These are phyloP conservation scores for Paecilomyces sp. DNA, from an alignment of 2,329 filamentous ascomycete species.

Conservation along the genomic window DNA sequence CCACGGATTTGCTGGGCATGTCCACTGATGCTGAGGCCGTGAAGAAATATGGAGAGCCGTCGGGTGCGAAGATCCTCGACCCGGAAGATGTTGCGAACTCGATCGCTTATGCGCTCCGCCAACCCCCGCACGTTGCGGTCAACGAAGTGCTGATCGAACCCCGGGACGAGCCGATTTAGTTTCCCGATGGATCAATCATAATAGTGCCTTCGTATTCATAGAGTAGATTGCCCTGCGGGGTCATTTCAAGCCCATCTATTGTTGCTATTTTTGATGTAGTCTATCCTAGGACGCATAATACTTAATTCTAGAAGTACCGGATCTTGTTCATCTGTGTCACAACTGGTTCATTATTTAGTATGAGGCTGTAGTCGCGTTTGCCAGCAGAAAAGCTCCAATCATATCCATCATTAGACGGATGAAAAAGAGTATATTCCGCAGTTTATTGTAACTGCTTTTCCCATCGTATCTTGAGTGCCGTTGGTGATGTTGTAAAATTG, in stretches of 20 bases:
- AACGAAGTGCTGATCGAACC: slow-evolving; percentile 78
- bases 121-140: slow-evolving; percentile 68
- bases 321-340: too few species aligned
- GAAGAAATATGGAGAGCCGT: slow-evolving; percentile 70
- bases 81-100: slow-evolving; percentile 64
- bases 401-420: neutral
- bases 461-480: neutral
- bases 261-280: neutral
- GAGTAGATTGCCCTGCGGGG: neutral
- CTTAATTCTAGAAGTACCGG: too few species aligned
- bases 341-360: too few species aligned
- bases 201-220: neutral
- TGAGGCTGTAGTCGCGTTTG: neutral
- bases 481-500: neutral
- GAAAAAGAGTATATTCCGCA: neutral
- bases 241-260: neutral
- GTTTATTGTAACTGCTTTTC: neutral
- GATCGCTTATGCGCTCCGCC: slow-evolving; percentile 67
- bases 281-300: neutral
- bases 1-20: slow-evolving; percentile 66
- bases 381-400: too few species aligned
- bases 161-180: slow-evolving; percentile 63
- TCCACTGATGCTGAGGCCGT: slow-evolving; percentile 69
- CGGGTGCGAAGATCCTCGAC: slow-evolving; percentile 68
- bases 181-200: neutral